These are phyloP conservation scores for Naganishia liquefaciens DNA, from an alignment of 1,284 basidiomycete genomes.

Conservation along the genomic window DNA sequence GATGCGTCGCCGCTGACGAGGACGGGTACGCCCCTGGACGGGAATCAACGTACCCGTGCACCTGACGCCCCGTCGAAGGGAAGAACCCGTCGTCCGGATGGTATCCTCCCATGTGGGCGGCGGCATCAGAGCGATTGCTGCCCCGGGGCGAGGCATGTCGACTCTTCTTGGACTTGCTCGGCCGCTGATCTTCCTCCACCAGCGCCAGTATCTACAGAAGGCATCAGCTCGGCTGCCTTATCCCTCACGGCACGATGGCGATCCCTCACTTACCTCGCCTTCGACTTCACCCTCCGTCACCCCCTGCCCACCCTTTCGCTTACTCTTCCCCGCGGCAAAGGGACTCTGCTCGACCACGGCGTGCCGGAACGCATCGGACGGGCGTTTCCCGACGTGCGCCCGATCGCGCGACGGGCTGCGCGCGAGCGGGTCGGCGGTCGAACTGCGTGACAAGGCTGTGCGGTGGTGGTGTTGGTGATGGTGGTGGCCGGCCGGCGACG, in stretches of 20 bases:
- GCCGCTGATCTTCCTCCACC: constrained; percentile 14
- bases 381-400: not conserved
- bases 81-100: constrained; percentile 2
- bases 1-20: not conserved
- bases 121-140: not conserved
- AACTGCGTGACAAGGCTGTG: not conserved
- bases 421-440: not conserved
- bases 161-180: constrained; percentile 19
- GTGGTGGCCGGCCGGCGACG: not conserved
- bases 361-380: not conserved
- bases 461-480: no score
- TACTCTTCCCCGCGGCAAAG: not conserved
- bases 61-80: not conserved
- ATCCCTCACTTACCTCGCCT: constrained; percentile 15
- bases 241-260: not conserved
- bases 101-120: not conserved
- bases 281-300: constrained; percentile 22
- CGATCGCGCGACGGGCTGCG: not conserved
- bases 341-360: constrained; percentile 5
- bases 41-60: no score
- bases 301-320: not conserved
- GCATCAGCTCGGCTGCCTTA: not conserved
- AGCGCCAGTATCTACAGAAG: constrained; percentile 8
- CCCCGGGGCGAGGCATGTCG: constrained; percentile 5
- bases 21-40: not conserved